Evolutionary conservation across 1,284 basidiomycete genomes (phyloP).

Genomic region (Inonotus obliquus): DNA sequence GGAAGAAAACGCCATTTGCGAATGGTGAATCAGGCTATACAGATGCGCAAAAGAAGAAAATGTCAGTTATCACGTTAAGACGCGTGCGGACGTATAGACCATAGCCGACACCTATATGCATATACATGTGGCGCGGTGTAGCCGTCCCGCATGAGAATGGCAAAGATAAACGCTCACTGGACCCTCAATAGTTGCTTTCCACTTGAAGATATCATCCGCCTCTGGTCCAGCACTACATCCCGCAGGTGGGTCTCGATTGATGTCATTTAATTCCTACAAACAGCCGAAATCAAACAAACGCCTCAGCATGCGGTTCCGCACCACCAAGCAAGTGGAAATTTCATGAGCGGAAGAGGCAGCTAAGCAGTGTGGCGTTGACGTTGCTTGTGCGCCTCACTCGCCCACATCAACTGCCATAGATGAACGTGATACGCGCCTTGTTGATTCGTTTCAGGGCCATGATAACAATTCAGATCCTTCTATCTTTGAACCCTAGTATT

Average conservation of each 20-base stretch:
- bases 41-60: slow-evolving; percentile 19
- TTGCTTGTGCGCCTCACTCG: not conserved
- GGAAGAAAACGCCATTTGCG: slow-evolving; percentile 95
- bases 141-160: not conserved
- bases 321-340: not conserved
- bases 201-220: slow-evolving; percentile 87
- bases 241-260: slow-evolving; percentile 94
- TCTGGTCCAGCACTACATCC: slow-evolving; percentile 97
- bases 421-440: slow-evolving; percentile 68
- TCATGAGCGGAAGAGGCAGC: too few relatives aligned
- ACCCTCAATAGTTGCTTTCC: slow-evolving; percentile 98
- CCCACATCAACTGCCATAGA: not conserved
- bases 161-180: slow-evolving; percentile 58
- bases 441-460: slow-evolving; percentile 99
- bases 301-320: not conserved
- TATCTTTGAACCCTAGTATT: not conserved
- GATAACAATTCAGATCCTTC: not conserved
- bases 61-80: slow-evolving; percentile 14
- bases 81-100: not conserved
- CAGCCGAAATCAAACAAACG: not conserved
- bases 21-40: slow-evolving; percentile 92
- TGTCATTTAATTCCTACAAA: slow-evolving; percentile 89
- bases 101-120: not conserved
- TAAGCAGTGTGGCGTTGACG: not conserved
- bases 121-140: not conserved